These are phyloP conservation scores for Leishmania mexicana DNA, from an alignment of 208 protist species.

Conservation along the genomic window DNA sequence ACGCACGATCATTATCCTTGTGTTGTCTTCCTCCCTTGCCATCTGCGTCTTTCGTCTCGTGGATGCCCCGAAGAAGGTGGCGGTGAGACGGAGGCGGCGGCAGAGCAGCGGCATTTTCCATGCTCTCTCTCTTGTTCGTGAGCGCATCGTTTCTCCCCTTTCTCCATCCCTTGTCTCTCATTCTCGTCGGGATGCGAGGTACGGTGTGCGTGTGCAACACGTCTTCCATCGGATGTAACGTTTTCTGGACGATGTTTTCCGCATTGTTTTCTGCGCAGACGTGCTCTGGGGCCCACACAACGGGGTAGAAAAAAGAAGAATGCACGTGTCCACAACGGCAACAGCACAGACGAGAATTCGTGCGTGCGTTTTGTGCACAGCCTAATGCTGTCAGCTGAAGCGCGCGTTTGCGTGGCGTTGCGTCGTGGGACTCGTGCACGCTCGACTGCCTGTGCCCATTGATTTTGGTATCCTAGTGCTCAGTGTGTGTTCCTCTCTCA, in stretches of 20 bases:
- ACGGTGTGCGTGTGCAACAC: background rate
- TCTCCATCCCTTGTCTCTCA: background rate
- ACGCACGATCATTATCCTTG: background rate
- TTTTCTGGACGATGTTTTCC: background rate
- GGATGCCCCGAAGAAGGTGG: background rate
- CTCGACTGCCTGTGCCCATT: background rate
- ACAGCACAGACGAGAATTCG: background rate
- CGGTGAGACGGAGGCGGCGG: background rate
- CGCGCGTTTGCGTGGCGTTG: background rate
- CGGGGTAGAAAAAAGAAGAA: background rate
- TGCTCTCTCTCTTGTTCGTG: background rate
- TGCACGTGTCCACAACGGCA: background rate
- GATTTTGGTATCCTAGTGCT: background rate
- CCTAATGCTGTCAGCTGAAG: background rate
- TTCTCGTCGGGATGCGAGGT: background rate
- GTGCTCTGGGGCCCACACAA: background rate
- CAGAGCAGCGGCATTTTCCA: background rate
- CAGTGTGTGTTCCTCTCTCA: background rate
- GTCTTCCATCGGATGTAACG: background rate
- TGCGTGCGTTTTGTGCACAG: background rate
- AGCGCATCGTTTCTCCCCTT: background rate
- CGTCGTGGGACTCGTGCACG: background rate
- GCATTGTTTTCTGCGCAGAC: constrained; percentile 1
- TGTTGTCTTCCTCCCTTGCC: background rate
- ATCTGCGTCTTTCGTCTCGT: background rate